phyloP scores from a whole-genome alignment of 208 protist species.

The Novymonas esmeraldas region DNA sequence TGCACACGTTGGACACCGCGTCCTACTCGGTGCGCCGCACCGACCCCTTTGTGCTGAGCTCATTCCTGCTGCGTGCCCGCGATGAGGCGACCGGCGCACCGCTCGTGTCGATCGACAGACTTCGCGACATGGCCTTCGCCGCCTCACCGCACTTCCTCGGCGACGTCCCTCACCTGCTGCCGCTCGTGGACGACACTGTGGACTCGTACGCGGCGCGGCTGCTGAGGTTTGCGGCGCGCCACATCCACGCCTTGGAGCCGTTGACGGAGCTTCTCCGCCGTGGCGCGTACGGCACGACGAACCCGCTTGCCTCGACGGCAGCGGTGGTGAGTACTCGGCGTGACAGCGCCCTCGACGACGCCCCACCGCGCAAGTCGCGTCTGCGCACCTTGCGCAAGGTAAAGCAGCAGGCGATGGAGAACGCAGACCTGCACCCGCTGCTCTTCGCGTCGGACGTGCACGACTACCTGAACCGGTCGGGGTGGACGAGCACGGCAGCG shows the following conservation, averaged over 20 bases:
- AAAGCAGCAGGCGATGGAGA: constrained; percentile 45
- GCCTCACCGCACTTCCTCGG: constrained; percentile 33
- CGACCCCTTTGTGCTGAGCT: constrained; percentile 61
- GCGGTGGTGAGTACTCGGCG: not conserved
- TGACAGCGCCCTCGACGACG: constrained; percentile 20
- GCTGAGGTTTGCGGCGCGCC: constrained; percentile 26
- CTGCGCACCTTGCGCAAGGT: constrained; percentile 39
- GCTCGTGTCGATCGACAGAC: constrained; percentile 34
- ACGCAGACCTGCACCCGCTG: constrained; percentile 56
- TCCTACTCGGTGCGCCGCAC: constrained; percentile 44
- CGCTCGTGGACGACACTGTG: constrained; percentile 37
- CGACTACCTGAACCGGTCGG: constrained; percentile 41
- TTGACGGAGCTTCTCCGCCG: constrained; percentile 25
- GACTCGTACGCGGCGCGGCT: constrained; percentile 31
- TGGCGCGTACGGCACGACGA: constrained; percentile 12
- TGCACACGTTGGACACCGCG: constrained; percentile 29
- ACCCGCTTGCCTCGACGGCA: not conserved
- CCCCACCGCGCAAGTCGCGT: constrained; percentile 16
- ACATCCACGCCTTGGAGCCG: constrained; percentile 25
- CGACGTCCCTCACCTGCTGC: constrained; percentile 14
- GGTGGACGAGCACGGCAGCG: constrained; percentile 38
- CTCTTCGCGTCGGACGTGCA: constrained; percentile 69
- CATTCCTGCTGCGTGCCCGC: constrained; percentile 31
- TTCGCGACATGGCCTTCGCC: constrained; percentile 34
- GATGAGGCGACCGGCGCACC: constrained; percentile 13